Base-by-base conservation (phyloP, 2,329 filamentous ascomycete genomes). In the Paecilomyces dactylethromorphus region DNA sequence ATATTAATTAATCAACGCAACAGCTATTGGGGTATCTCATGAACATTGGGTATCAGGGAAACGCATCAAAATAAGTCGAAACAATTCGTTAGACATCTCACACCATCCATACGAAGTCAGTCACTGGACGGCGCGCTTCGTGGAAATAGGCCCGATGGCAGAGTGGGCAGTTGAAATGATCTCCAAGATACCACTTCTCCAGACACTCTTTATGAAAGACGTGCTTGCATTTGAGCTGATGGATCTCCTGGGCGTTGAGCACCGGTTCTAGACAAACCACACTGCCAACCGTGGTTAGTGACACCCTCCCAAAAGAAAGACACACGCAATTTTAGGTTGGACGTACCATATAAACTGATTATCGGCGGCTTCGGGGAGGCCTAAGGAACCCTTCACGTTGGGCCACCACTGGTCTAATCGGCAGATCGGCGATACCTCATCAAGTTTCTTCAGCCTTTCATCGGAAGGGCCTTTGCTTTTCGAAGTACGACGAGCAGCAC, bases 201-300 rank as follows among this genome's bases (percentile, higher is more conserved):
- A 76, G 61, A 56, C 73, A 75, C 56, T 74, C 72, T 24, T 69
- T 68, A 58, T 76, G 73, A 56, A 76, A 76, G 18, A 76, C 72
- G 56, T 76, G 73, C 59, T 73, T 62, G 55, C 73, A 76, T 57
- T 69, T 71, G 56, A 76, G 60, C 56, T 76, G 71, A 26, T 71
- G 69, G 55, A 76, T 74, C 32, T 74, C 68, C 31, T 76, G 69
- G 3, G 63, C 63, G 33, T 65, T 71, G 12, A 67, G 64, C 33
- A 76, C 73, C 26, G 70, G 68, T 6, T 76, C 73, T n/a, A 76
- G 64, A 55, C 73, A 76, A 35, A 76, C 68, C 3, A 68, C 73
- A 59, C 73, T 76, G 58, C 22, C 24, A 11, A 13, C 11, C n/a
- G 22, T 3, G 51, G 22, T 54, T 50, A 57, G 45, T 15, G 39